Evolutionary conservation across 2,329 filamentous ascomycete species (phyloP).

Genomic region (Pezicula radicicola): DNA sequence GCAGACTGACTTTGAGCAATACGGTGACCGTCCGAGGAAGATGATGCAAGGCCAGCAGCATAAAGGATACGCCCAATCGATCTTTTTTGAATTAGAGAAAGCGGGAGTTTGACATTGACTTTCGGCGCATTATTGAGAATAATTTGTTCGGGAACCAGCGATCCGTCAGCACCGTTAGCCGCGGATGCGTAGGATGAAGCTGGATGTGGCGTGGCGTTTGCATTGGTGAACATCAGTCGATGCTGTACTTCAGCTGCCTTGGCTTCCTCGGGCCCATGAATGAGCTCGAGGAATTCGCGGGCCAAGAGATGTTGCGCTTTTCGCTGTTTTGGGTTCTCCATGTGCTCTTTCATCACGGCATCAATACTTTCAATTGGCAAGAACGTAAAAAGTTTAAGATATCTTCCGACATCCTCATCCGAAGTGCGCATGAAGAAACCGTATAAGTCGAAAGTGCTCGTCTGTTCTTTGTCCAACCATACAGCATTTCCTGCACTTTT

Average conservation of each 20-base stretch:
- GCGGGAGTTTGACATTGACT: constrained; percentile 56
- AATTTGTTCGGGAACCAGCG: constrained; percentile 2
- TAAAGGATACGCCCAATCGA: constrained; percentile 58
- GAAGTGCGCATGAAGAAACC: constrained; percentile 82
- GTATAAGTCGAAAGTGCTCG: constrained; percentile 82
- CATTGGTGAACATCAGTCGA: constrained; percentile 42
- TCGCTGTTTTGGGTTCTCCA: constrained; percentile 64
- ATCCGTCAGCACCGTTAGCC: constrained; percentile 1
- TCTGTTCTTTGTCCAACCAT: constrained; percentile 84
- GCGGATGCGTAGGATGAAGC: constrained; percentile 4
- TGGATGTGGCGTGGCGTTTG: constrained; percentile 1
- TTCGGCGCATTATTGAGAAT: constrained; percentile 45
- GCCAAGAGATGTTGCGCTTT: constrained; percentile 82
- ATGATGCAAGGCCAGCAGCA: constrained; percentile 56
- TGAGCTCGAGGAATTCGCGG: constrained; percentile 74
- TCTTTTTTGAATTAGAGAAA: constrained; percentile 48
- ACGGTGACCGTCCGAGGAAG: constrained; percentile 55
- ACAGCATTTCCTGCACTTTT: constrained; percentile 93
- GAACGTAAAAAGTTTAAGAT: constrained; percentile 90
- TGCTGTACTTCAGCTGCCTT: constrained; percentile 57
- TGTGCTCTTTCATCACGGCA: constrained; percentile 65
- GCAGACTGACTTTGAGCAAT: constrained; percentile 52
- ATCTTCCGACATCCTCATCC: constrained; percentile 76
- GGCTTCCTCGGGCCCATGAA: constrained; percentile 69
- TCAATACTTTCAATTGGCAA: constrained; percentile 69